These are phyloP conservation scores for Pelomyxa schiedti DNA, from an alignment of 78 protist species.

Conservation along the genomic window DNA sequence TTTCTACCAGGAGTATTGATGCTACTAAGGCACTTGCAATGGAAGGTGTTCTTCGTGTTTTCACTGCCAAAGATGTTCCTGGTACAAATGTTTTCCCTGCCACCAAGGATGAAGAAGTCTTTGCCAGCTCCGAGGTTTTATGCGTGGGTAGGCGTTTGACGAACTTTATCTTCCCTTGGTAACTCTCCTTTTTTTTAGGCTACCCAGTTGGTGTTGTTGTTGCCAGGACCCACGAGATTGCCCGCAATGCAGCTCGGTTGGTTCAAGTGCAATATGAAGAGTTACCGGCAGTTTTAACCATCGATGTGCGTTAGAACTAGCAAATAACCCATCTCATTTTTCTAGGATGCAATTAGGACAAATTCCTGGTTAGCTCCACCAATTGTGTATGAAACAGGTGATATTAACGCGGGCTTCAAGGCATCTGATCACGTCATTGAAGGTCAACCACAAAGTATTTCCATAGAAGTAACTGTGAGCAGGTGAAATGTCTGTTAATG, in stretches of 20 bases:
- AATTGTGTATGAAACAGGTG: too few relatives aligned
- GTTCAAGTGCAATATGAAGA: slow-evolving; percentile 68
- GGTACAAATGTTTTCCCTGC: background rate
- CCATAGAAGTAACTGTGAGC: background rate
- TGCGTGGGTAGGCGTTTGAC: slow-evolving; percentile 5
- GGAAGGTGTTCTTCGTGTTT: too few relatives aligned
- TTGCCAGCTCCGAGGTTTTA: slow-evolving; percentile 27
- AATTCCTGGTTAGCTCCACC: too few relatives aligned
- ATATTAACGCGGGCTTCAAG: slow-evolving; percentile 27
- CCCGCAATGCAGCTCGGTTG: slow-evolving; percentile 41
- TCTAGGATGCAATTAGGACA: too few relatives aligned
- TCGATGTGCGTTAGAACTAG: too few relatives aligned
- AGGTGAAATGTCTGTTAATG: slow-evolving; percentile 39
- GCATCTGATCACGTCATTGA: slow-evolving; percentile 28
- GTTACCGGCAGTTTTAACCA: slow-evolving; percentile 35
- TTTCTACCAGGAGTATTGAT: too few relatives aligned
- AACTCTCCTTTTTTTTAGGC: slow-evolving; percentile 9
- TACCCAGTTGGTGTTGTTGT: slow-evolving; percentile 69
- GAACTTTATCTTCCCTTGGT: background rate
- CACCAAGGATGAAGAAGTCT: slow-evolving; percentile 68
- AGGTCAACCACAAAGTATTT: slow-evolving; percentile 3
- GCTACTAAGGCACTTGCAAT: too few relatives aligned
- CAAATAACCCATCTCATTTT: too few relatives aligned
- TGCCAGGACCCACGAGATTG: slow-evolving; percentile 54
- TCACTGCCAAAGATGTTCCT: background rate